Evolutionary conservation across 2,329 filamentous ascomycete species (phyloP).

Genomic region (Phoma herbarum): DNA sequence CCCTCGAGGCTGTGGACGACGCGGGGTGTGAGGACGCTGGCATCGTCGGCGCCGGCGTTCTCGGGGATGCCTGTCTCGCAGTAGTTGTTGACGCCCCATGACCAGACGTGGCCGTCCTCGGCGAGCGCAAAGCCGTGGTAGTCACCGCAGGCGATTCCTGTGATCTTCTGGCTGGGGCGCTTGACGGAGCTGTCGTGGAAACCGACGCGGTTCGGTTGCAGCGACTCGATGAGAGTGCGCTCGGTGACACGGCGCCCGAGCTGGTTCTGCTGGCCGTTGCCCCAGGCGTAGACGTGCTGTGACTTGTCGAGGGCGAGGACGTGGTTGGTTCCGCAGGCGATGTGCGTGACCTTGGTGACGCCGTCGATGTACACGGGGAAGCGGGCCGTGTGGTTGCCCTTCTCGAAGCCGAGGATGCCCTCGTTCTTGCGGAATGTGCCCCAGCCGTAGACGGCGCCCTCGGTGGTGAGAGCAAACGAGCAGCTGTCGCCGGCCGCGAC

Average conservation of each 20-base stretch:
- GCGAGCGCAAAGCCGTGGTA: slow-evolving; percentile 84
- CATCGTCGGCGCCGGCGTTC: slow-evolving; percentile 72
- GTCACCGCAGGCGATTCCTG: slow-evolving; percentile 72
- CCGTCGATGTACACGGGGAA: slow-evolving; percentile 65
- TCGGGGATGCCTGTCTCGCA: slow-evolving; percentile 76
- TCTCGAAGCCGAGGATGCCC: slow-evolving; percentile 71
- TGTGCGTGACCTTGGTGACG: slow-evolving; percentile 71
- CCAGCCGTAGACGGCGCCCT: slow-evolving; percentile 83
- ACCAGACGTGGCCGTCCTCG: slow-evolving; percentile 74
- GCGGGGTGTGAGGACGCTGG: slow-evolving; percentile 72
- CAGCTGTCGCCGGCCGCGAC: slow-evolving; percentile 78
- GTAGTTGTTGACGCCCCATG: slow-evolving; percentile 89
- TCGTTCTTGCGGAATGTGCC: slow-evolving; percentile 79
- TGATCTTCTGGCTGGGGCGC: slow-evolving; percentile 61
- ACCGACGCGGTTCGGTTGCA: slow-evolving; percentile 66
- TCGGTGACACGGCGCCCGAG: slow-evolving; percentile 72
- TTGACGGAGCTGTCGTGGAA: slow-evolving; percentile 55
- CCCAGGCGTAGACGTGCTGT: slow-evolving; percentile 74
- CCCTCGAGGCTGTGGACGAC: slow-evolving; percentile 71
- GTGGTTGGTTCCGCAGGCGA: slow-evolving; percentile 75
- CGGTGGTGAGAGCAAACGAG: slow-evolving; percentile 77
- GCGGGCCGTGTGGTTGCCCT: slow-evolving; percentile 50
- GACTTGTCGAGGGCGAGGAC: slow-evolving; percentile 72
- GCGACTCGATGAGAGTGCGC: slow-evolving; percentile 63
- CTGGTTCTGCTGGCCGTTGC: slow-evolving; percentile 75